A percentile compares a stretch with the other conserved stretches of the same genome.
phyloP scores from a whole-genome alignment of 768 basidiomycete genomes.

The Lactarius sp. region DNA sequence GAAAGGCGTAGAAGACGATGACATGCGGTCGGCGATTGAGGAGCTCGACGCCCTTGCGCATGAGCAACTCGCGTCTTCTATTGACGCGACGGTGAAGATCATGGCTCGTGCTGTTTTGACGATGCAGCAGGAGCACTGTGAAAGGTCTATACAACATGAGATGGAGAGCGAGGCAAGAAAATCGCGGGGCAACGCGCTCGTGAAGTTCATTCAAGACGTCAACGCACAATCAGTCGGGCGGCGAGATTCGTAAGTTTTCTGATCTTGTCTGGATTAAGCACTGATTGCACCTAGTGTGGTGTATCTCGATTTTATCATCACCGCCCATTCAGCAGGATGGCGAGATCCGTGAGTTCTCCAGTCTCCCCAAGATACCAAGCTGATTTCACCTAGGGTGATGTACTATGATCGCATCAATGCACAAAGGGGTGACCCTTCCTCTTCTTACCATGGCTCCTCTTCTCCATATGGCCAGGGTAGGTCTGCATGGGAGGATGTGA shows the following conservation, averaged over 20 bases:
- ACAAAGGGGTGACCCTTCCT: not conserved
- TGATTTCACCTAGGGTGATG: not conserved
- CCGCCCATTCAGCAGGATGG: not conserved
- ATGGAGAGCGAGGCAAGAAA: not conserved
- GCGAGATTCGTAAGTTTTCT: not conserved
- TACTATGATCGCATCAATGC: not conserved
- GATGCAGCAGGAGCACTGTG: slow-evolving; percentile 14
- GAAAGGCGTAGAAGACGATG: not conserved
- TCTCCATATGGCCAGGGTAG: slow-evolving; percentile 3
- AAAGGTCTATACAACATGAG: not conserved
- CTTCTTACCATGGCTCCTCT: not conserved
- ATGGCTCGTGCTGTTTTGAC: not conserved
- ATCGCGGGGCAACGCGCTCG: not conserved
- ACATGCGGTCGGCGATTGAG: not conserved
- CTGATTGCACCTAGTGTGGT: not conserved
- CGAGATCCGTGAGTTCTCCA: not conserved
- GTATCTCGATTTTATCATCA: not conserved
- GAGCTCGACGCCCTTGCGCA: not conserved
- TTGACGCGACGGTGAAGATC: slow-evolving; percentile 5
- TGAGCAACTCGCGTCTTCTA: not conserved
- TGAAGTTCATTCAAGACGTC: slow-evolving; percentile 2
- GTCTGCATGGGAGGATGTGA: not conserved
- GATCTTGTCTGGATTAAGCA: not conserved
- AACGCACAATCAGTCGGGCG: not conserved
- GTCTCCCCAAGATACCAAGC: not conserved